Conservation (phyloP, 176 grass and related monocot genomes). For the Triticum monococcum region DNA sequence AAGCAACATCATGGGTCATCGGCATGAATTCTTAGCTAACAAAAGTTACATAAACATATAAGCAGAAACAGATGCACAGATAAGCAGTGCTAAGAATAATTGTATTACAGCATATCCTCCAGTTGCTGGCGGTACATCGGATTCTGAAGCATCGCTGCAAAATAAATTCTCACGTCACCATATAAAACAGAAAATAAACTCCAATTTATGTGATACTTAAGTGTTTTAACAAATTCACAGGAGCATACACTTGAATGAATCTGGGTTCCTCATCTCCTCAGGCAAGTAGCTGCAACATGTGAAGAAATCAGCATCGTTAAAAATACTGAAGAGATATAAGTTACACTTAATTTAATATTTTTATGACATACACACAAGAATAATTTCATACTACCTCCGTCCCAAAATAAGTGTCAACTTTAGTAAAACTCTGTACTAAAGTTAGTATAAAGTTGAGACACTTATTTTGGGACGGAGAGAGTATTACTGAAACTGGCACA, state of each 20-base stretch:
- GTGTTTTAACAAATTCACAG: conserved; percentile 26
- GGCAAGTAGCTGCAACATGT: conserved; percentile 87
- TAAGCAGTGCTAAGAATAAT: conserved; percentile 19
- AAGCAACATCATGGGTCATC: neutral
- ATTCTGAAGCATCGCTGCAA: conserved; percentile 96
- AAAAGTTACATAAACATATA: neutral
- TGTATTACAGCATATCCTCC: conserved; percentile 94
- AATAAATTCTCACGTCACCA: conserved; percentile 33
- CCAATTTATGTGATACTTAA: neutral
- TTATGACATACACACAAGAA: neutral
- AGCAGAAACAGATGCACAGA: conserved; percentile 20
- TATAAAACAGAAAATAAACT: conserved; percentile 20
- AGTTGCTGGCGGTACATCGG: conserved; percentile 88
- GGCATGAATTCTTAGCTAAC: neutral
- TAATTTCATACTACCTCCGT: neutral
- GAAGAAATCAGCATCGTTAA: conserved; percentile 32
- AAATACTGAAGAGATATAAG: conserved; percentile 27
- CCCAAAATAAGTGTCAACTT: too few species aligned
- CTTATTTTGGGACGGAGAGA: too few species aligned
- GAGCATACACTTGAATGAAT: conserved; percentile 85
- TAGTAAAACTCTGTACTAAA: too few species aligned
- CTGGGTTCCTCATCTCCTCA: conserved; percentile 93
- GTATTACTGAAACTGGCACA: conserved; percentile 19
- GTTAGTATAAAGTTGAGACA: too few species aligned
- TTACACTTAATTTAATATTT: neutral